Evolutionary conservation across 192 early-diverging fungal species (phyloP).

Genomic region (Gamsiella multidivaricata): DNA sequence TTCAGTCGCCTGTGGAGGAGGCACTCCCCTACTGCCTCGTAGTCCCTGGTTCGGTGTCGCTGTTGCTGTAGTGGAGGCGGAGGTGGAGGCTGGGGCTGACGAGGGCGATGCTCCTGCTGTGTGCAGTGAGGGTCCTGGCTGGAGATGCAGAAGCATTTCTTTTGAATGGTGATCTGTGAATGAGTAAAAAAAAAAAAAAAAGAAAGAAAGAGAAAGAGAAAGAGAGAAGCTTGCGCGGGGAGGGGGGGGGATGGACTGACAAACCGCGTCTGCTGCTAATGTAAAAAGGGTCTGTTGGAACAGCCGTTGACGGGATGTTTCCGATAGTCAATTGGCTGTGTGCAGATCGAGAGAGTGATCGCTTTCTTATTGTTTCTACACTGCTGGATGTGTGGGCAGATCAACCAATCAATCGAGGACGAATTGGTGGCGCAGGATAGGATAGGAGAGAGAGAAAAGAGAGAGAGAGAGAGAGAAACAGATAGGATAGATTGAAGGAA

Average conservation of each 20-base stretch:
- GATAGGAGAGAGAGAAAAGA: neutral
- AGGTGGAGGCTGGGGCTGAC: neutral
- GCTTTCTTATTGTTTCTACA: conserved; percentile 1
- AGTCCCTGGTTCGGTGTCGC: too few species aligned
- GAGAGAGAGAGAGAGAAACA: neutral
- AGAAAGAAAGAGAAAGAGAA: neutral
- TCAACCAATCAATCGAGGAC: neutral
- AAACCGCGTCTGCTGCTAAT: neutral
- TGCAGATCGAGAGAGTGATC: neutral
- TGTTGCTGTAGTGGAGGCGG: neutral
- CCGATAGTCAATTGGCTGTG: too few species aligned
- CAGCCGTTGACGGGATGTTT: too few species aligned
- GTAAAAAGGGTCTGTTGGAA: neutral
- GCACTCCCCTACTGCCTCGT: too few species aligned
- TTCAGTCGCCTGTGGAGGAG: conserved; percentile 1
- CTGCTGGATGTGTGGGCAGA: neutral
- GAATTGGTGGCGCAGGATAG: neutral
- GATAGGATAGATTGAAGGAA: too few species aligned
- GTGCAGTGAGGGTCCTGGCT: neutral
- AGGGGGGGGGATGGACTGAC: neutral
- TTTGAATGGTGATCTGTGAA: neutral
- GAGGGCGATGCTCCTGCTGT: conserved; percentile 1
- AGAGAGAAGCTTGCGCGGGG: neutral
- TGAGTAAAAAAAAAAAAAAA: neutral
- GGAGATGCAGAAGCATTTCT: conserved; percentile 5